Percentiles rank a stretch among this genome's conserved stretches.
Conservation (phyloP, 192 early-diverging fungal genomes). For the Backusella luteola region DNA sequence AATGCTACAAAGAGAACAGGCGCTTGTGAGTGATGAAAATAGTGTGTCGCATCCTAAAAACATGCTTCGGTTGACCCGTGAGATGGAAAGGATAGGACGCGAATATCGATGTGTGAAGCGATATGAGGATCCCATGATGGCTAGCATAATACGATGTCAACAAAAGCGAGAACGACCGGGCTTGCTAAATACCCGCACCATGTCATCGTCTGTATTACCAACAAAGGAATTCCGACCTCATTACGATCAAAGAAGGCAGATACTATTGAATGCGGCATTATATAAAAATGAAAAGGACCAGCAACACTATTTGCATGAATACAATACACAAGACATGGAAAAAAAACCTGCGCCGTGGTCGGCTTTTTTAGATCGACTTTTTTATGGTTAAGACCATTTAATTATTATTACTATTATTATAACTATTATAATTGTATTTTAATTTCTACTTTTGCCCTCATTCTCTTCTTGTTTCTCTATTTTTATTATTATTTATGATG, state of each 20-base stretch:
- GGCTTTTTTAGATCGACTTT: slow-evolving; percentile 6
- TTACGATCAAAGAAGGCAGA: neutral
- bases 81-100: slow-evolving; percentile 39
- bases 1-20: slow-evolving; percentile 39
- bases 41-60: slow-evolving; percentile 40
- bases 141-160: slow-evolving; percentile 33
- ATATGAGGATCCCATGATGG: slow-evolving; percentile 42
- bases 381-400: neutral
- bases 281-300: neutral
- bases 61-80: slow-evolving; percentile 37
- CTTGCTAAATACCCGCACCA: neutral
- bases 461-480: neutral
- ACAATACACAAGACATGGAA: neutral
- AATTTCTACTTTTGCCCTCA: neutral
- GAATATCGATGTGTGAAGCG: slow-evolving; percentile 36
- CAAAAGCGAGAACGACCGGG: neutral
- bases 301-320: neutral
- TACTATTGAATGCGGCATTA: slow-evolving; percentile 5
- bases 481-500: slow-evolving; percentile 7
- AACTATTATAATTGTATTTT: neutral
- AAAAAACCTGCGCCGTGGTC: neutral
- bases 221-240: slow-evolving; percentile 1
- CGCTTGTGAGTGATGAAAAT: slow-evolving; percentile 41
- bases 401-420: neutral
- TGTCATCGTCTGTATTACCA: slow-evolving; percentile 9